Evolutionary conservation across 2,329 filamentous ascomycete species (phyloP), one percentile per base, ranked within the genome.

Genomic region (Penicillium sp.): DNA sequence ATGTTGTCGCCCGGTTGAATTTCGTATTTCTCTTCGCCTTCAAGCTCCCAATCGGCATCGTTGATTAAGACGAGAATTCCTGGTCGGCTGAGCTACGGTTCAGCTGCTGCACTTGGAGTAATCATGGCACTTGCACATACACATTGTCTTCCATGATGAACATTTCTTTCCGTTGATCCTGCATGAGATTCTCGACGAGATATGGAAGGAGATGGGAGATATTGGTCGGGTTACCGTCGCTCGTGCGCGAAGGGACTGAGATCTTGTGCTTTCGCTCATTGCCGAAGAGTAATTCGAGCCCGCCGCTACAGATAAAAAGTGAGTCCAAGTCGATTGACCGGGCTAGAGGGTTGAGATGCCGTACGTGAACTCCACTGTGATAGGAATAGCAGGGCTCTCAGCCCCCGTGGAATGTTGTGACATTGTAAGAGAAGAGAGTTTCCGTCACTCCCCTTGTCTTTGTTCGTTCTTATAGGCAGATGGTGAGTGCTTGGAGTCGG

Each of bases 51-150:
- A 68, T 98, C 93, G 26, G 90, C 88, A 61, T 98, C 93, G 66
- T 98, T 98, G 69, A 98, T 95, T 48, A 98, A 78, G 27, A 96
- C 91, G 38, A 98, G 80, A 67, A 98, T 95, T 3, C 93, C 93
- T 4, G 93, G 93, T 45, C 93, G 90, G 51, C 91, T 97, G 48
- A 26, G n/a, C 51, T 58, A 60, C 50, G 57, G 41, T 55, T 55
- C 37, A 41, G 49, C 25, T 24, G n/a, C 45, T 4, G 29, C 36
- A 24, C 18, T 12, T 46, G 32, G 3, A 48, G 35, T 25, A 32
- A 9, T 45, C 9, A n/a, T 29, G n/a, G 28, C 5, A 6, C 37
- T 36, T 47, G 49, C 45, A 81, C 89, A 67, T 81, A 96, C 91
- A 97, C 85, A 61, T 90, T 84, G 60, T 79, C 83, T 55, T 95